A percentile compares a stretch with the other conserved stretches of the same genome.
These are phyloP conservation scores for Ophiosphaerella narmari DNA, from an alignment of 2,329 filamentous ascomycete genomes.

Conservation along the genomic window DNA sequence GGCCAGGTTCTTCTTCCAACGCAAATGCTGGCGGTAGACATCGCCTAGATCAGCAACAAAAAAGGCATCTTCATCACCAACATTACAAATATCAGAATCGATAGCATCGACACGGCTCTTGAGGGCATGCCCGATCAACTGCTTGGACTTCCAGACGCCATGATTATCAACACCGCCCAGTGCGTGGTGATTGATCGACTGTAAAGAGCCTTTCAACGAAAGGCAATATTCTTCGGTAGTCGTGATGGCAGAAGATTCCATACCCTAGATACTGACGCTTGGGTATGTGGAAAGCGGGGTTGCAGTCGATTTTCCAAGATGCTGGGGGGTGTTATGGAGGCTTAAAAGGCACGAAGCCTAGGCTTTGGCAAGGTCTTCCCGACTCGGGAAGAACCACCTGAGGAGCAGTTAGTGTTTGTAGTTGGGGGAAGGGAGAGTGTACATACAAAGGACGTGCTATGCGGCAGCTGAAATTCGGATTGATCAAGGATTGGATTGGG, in stretches of 20 bases:
- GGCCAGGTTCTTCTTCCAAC: constrained; percentile 93
- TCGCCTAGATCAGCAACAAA: constrained; percentile 98
- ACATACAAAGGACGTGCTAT: constrained; percentile 87
- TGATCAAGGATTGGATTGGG: constrained; percentile 58
- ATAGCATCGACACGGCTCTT: constrained; percentile 82
- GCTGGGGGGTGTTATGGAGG: constrained; percentile 77
- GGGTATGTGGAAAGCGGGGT: constrained; percentile 11
- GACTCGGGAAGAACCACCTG: constrained; percentile 61
- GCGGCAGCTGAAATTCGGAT: constrained; percentile 89
- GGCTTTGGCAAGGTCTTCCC: constrained; percentile 91
- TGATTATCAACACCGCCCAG: constrained; percentile 50
- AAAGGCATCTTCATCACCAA: constrained; percentile 96
- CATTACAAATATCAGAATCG: constrained; percentile 83
- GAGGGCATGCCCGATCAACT: constrained; percentile 84
- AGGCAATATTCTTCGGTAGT: constrained; percentile 49
- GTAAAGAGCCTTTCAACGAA: constrained; percentile 43
- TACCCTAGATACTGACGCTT: constrained; percentile 57
- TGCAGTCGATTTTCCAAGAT: constrained; percentile 18
- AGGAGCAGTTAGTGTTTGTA: background rate
- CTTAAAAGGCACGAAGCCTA: constrained; percentile 91
- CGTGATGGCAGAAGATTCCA: constrained; percentile 72
- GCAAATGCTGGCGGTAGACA: constrained; percentile 96
- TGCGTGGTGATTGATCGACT: constrained; percentile 32
- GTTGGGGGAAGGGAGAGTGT: background rate
- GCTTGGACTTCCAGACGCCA: constrained; percentile 66